Conservation (phyloP, 1,139 yeast genomes). For the Candida tunisiensis region DNA sequence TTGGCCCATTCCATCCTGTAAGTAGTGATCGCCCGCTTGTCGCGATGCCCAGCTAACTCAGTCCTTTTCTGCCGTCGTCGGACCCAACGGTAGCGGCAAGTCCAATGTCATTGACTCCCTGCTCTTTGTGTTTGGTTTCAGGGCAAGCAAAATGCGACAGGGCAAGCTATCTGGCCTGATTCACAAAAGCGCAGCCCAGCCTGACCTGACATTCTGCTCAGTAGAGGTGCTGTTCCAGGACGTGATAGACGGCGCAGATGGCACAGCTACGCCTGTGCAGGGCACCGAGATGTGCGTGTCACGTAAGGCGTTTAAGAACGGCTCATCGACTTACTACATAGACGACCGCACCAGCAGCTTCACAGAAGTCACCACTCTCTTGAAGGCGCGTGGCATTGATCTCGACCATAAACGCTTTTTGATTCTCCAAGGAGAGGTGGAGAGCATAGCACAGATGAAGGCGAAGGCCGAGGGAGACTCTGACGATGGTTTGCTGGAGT, state of each 20-base stretch:
- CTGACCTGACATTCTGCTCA: conserved; percentile 55
- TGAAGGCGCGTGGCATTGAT: conserved; percentile 81
- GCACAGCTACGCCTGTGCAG: conserved; percentile 25
- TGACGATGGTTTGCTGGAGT: conserved; percentile 89
- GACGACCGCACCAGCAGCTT: conserved; percentile 56
- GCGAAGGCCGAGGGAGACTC: conserved; percentile 86
- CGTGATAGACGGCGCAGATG: conserved; percentile 46
- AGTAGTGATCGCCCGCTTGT: conserved; percentile 4
- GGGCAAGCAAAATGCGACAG: conserved; percentile 95
- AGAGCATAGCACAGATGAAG: conserved; percentile 96
- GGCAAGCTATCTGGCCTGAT: conserved; percentile 81
- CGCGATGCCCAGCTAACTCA: conserved; percentile 13
- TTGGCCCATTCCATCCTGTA: conserved; percentile 74
- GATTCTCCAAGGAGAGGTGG: conserved; percentile 96
- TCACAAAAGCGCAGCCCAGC: conserved; percentile 57
- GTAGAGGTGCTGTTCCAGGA: conserved; percentile 88
- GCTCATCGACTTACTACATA: conserved; percentile 63
- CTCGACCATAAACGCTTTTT: conserved; percentile 87
- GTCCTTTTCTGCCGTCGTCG: conserved; percentile 95
- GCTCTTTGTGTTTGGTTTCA: conserved; percentile 90
- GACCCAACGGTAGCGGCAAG: conserved; percentile 97
- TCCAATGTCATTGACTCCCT: conserved; percentile 94
- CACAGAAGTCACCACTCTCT: conserved; percentile 59
- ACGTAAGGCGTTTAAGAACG: conserved; percentile 63
- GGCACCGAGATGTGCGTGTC: conserved; percentile 52